These are phyloP conservation scores for Draba incana DNA, from an alignment of 345 rosid species.

Conservation along the genomic window DNA sequence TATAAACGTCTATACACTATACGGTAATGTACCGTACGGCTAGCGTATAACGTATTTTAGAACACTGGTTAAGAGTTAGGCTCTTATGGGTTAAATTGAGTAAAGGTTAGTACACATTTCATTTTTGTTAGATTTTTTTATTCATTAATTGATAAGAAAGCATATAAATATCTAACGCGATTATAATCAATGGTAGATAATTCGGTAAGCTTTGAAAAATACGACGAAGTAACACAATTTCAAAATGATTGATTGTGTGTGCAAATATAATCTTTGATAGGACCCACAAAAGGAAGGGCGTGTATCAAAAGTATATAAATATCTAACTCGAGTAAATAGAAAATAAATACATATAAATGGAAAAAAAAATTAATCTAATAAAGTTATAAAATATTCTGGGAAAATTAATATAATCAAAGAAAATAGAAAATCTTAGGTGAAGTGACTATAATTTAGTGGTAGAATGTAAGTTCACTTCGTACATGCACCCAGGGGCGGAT, in stretches of 20 bases:
- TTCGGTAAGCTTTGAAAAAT: conserved; percentile 3
- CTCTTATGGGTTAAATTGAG: not conserved
- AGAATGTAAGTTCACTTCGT: too few relatives aligned
- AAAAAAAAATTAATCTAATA: too few relatives aligned
- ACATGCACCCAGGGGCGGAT: too few relatives aligned
- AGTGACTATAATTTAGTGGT: too few relatives aligned
- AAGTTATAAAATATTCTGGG: too few relatives aligned
- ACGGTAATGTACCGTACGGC: too few relatives aligned
- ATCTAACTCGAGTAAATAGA: conserved; percentile 18
- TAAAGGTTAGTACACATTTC: not conserved
- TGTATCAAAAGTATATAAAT: conserved; percentile 37
- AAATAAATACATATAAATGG: not conserved
- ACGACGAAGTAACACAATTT: conserved; percentile 10
- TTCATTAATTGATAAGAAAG: not conserved
- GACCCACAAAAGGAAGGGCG: conserved; percentile 38
- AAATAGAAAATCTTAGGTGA: too few relatives aligned
- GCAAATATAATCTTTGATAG: conserved; percentile 22
- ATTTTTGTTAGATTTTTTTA: not conserved
- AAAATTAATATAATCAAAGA: too few relatives aligned
- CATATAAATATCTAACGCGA: too few relatives aligned
- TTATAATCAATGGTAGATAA: conserved; percentile 16
- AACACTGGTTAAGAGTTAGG: too few relatives aligned
- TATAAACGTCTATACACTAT: too few relatives aligned
- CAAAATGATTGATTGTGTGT: conserved; percentile 37
- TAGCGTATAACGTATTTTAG: too few relatives aligned